Base-by-base conservation (phyloP, 352 stramenopile species). In the Nothophytophthora sp. region DNA sequence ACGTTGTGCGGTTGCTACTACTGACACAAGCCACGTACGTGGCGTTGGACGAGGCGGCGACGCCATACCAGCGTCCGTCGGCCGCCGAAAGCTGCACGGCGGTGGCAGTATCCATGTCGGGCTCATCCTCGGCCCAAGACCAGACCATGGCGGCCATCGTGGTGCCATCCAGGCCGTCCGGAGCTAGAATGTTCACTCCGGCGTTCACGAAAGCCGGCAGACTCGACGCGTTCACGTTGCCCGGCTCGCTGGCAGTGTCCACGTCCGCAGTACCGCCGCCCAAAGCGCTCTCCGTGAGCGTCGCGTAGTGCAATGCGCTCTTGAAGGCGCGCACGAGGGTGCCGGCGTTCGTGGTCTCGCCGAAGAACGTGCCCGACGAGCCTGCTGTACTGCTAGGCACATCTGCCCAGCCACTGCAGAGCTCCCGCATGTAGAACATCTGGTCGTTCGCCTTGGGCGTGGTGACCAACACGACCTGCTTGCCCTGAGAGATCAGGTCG, bases 11-110 rank as follows among this genome's bases (percentile, higher is more conserved):
- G 27, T 69, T 52, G 22, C 41, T 73, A 3, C 41, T 43, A 12
- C 60, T 65, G 15, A 76, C 70, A 34, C 70, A 81, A 25, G 70
- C 70, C 8, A 66, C 51, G 38, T 63, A 55, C 30, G 37, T 33
- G 36, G 73, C 76, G 15, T 41, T 44, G 4, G 56, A 53, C 35
- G 58, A 55, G 36, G 62, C 59, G 2, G 35, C 20, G 7, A 67
- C 56, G 25, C 70, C 70, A 35, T 72, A 77, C 70, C 70, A 81
- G 23, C 63, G 62, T 10, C 70, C 70, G 46, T 81, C 66, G 7
- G 50, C 58, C 11, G 63, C 58, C 9, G 62, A 72, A 18, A 81
- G 37, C 42, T 69, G 44, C 4, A 59, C 70, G 15, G 47, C 54
- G 1, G 50, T 56, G 12, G 70, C 66, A 4, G 63, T 60, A 4